Conservation (phyloP, 2,329 filamentous ascomycete species). For the Penicillium palitans region DNA sequence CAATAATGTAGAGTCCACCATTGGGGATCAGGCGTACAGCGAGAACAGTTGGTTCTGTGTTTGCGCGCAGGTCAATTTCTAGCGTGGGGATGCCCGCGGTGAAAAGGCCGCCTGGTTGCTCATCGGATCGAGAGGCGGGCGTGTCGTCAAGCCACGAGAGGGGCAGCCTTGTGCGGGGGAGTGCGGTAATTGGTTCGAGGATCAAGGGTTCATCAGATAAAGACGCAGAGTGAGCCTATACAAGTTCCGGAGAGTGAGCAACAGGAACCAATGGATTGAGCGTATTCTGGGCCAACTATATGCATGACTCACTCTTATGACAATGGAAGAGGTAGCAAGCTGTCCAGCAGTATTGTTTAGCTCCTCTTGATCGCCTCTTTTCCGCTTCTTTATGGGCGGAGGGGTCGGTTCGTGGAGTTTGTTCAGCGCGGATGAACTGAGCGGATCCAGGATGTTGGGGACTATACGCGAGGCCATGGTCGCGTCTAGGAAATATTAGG, state of each 20-base stretch:
- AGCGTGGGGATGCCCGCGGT: constrained; percentile 39
- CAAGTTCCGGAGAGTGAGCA: constrained; percentile 8
- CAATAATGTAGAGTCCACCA: constrained; percentile 40
- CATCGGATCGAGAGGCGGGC: constrained; percentile 26
- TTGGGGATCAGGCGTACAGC: constrained; percentile 33
- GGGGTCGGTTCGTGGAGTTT: constrained; percentile 26
- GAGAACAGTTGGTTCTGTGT: constrained; percentile 34
- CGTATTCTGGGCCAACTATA: background rate
- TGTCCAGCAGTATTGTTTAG: constrained; percentile 18
- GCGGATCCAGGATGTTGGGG: constrained; percentile 35
- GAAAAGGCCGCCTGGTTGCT: constrained; percentile 41
- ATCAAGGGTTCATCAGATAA: constrained; percentile 37
- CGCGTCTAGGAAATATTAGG: constrained; percentile 23
- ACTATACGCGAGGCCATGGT: constrained; percentile 41
- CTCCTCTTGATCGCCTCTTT: constrained; percentile 20
- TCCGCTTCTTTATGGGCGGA: constrained; percentile 38
- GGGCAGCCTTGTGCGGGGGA: constrained; percentile 41
- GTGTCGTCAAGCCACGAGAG: constrained; percentile 44
- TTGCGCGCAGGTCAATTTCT: constrained; percentile 31
- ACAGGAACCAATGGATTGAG: background rate
- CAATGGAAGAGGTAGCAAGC: constrained; percentile 28
- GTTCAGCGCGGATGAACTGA: constrained; percentile 37
- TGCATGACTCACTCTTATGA: constrained; percentile 34
- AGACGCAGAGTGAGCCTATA: constrained; percentile 39
- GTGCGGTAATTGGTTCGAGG: constrained; percentile 37